These are phyloP conservation scores for Termitomyces sp. DNA, from an alignment of 768 basidiomycete genomes.

Conservation along the genomic window DNA sequence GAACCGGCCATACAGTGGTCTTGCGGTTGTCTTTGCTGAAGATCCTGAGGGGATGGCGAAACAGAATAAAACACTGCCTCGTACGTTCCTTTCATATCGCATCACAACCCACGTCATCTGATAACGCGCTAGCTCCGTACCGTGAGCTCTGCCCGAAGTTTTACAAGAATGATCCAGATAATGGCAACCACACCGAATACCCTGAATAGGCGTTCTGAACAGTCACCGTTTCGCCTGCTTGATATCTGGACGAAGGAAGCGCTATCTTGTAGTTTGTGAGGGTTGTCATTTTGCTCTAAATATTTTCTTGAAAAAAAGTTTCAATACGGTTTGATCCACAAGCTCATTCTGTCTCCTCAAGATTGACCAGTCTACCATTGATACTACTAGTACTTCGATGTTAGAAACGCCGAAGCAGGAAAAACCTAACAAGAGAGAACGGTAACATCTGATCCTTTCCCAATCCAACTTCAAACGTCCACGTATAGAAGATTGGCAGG, in stretches of 20 bases:
- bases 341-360: background rate
- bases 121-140: background rate
- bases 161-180: background rate
- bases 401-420: background rate
- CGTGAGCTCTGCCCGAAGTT: slow-evolving; percentile 3
- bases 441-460: background rate
- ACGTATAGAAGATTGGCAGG: background rate
- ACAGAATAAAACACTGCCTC: background rate
- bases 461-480: background rate
- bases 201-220: background rate
- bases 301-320: background rate
- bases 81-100: background rate
- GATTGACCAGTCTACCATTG: background rate
- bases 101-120: background rate
- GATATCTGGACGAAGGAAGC: background rate
- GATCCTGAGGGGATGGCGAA: background rate
- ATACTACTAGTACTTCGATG: background rate
- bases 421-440: background rate
- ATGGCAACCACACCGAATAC: slow-evolving; percentile 1
- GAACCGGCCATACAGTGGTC: background rate
- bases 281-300: background rate
- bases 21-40: slow-evolving; percentile 6
- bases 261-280: background rate
- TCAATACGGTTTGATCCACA: background rate
- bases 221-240: background rate